Evolutionary conservation across 1,139 yeast genomes (phyloP).

Genomic region (Meyerozyma guilliermondii): DNA sequence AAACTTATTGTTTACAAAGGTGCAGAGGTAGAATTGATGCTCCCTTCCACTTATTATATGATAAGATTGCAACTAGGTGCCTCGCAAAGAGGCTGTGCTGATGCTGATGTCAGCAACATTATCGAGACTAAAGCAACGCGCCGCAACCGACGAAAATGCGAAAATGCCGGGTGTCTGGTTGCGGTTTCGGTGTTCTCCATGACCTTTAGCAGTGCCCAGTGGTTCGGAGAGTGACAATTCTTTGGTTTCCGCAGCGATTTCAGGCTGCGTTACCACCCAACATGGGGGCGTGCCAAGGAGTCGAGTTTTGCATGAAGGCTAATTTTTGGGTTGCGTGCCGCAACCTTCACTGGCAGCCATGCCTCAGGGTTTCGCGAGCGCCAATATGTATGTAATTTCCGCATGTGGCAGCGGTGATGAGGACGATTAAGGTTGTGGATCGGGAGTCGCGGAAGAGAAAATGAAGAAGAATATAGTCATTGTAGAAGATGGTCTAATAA

Average conservation of each 20-base stretch:
- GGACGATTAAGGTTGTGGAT: too few species aligned
- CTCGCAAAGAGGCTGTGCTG: slow-evolving; percentile 2
- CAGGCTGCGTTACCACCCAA: neutral
- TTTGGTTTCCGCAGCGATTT: neutral
- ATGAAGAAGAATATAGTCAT: too few species aligned
- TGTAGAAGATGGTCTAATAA: too few species aligned
- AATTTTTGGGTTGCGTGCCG: neutral
- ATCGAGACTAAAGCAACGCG: neutral
- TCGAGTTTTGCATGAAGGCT: neutral
- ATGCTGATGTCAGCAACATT: neutral
- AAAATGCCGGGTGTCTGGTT: neutral
- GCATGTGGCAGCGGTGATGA: neutral
- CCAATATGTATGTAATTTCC: neutral
- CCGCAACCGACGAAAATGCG: neutral
- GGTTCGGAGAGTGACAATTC: neutral
- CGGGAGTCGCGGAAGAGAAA: too few species aligned
- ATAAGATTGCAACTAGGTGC: neutral
- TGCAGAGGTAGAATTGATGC: neutral
- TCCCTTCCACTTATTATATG: neutral
- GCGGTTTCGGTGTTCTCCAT: neutral
- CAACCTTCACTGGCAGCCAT: neutral
- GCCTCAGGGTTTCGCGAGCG: neutral
- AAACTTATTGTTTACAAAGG: neutral
- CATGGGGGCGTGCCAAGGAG: neutral
- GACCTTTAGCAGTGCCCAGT: neutral